A percentile compares a stretch with the other conserved stretches of the same genome.
These are phyloP conservation scores for Tetrastigma voinierianum DNA, from an alignment of 164 flowering plant species.

Conservation along the genomic window DNA sequence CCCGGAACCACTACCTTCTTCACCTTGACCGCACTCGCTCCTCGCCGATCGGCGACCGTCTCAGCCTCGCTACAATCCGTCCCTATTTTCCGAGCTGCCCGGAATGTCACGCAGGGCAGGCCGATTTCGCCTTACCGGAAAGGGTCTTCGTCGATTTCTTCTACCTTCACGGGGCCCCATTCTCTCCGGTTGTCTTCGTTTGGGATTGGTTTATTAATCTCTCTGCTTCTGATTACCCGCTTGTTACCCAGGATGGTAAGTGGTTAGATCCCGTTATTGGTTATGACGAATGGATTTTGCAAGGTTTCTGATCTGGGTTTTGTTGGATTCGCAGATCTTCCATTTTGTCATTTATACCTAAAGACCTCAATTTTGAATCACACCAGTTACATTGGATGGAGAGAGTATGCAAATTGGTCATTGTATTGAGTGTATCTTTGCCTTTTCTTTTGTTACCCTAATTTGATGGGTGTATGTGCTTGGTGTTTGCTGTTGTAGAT, in stretches of 20 bases:
- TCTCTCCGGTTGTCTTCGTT: conserved; percentile 32
- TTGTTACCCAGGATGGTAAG: conserved; percentile 91
- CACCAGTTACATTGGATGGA: conserved; percentile 84
- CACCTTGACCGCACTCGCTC: conserved; percentile 71
- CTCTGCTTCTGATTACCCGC: conserved; percentile 76
- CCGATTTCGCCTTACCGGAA: conserved; percentile 56
- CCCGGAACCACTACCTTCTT: conserved; percentile 69
- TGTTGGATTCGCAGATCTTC: conserved; percentile 63
- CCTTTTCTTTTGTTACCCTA: neutral
- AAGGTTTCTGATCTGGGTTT: conserved; percentile 4
- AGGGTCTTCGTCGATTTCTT: conserved; percentile 63
- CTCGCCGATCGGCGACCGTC: conserved; percentile 48
- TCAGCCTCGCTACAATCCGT: conserved; percentile 45
- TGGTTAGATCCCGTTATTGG: conserved; percentile 1
- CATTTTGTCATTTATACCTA: conserved; percentile 77
- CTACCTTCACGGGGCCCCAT: conserved; percentile 85
- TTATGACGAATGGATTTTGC: conserved; percentile 6
- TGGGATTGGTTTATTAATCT: conserved; percentile 97
- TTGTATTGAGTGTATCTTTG: neutral
- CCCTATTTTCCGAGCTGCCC: conserved; percentile 56
- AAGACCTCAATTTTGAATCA: conserved; percentile 83
- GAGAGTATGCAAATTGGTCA: conserved; percentile 59
- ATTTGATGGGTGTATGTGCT: neutral
- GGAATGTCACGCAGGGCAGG: conserved; percentile 73
- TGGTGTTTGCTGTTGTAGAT: conserved; percentile 38